These are phyloP conservation scores for Solanum dulcamara DNA, from an alignment of 257 asterid species.

Conservation along the genomic window DNA sequence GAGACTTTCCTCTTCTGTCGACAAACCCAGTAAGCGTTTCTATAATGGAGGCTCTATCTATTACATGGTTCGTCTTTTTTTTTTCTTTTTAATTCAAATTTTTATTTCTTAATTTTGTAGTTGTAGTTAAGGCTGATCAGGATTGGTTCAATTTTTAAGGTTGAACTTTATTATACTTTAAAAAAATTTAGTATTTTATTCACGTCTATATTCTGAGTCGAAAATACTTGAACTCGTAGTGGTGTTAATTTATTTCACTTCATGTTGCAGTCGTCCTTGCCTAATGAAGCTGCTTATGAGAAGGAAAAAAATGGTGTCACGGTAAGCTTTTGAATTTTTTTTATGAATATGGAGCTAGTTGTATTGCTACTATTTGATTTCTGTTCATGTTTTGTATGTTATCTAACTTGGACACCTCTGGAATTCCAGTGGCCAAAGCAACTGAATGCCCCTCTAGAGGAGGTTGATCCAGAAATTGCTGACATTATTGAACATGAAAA, in stretches of 20 bases:
- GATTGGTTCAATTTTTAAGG: background rate
- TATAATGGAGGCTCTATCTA: constrained; percentile 41
- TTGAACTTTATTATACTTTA: background rate
- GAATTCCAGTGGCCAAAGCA: constrained; percentile 62
- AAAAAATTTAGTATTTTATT: background rate
- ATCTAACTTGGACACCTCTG: background rate
- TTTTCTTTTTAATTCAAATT: background rate
- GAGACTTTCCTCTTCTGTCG: constrained; percentile 56
- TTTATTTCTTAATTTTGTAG: background rate
- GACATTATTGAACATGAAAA: constrained; percentile 87
- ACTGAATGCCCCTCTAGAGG: constrained; percentile 65
- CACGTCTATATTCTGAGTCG: background rate
- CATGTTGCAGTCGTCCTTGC: constrained; percentile 52
- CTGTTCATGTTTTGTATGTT: background rate
- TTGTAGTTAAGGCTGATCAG: background rate
- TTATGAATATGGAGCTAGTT: background rate
- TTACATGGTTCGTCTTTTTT: constrained; percentile 36
- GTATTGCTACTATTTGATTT: background rate
- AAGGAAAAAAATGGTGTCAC: constrained; percentile 58
- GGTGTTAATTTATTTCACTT: background rate
- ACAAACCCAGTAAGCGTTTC: constrained; percentile 51
- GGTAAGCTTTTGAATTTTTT: constrained; percentile 23
- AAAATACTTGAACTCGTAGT: background rate
- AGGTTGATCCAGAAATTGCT: constrained; percentile 75
- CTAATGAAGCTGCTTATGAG: constrained; percentile 62